Evolutionary conservation across 352 stramenopile genomes (phyloP).

Genomic region (Globisporangium yorkense): DNA sequence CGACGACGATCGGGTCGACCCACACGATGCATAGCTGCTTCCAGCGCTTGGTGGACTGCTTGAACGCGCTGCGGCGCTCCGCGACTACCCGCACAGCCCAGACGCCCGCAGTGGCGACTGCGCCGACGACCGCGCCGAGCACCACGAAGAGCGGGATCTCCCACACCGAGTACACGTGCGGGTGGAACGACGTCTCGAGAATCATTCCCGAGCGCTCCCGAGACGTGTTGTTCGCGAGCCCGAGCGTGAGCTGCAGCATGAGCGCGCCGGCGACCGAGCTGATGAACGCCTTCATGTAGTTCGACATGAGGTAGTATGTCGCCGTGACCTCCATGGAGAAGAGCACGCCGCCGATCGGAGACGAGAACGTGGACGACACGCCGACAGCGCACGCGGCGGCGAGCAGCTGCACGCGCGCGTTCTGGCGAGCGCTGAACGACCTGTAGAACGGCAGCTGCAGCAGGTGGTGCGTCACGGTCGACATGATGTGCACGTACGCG

Average conservation of each 20-base stretch:
- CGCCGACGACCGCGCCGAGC: slow-evolving; percentile 51
- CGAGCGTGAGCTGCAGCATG: slow-evolving; percentile 70
- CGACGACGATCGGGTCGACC: slow-evolving; percentile 59
- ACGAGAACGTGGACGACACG: slow-evolving; percentile 91
- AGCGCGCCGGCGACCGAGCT: slow-evolving; percentile 68
- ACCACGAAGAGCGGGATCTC: slow-evolving; percentile 68
- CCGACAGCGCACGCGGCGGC: slow-evolving; percentile 89
- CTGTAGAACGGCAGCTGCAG: slow-evolving; percentile 74
- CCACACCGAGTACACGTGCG: slow-evolving; percentile 55
- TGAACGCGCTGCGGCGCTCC: slow-evolving; percentile 24
- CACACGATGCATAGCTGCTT: slow-evolving; percentile 54
- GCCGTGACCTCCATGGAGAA: slow-evolving; percentile 93
- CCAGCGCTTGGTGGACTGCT: slow-evolving; percentile 35
- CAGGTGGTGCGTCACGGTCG: slow-evolving; percentile 88
- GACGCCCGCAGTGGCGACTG: slow-evolving; percentile 52
- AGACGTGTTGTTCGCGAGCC: slow-evolving; percentile 48
- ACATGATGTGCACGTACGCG: slow-evolving; percentile 97
- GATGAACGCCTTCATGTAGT: slow-evolving; percentile 89
- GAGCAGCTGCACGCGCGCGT: slow-evolving; percentile 85
- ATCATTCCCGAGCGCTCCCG: slow-evolving; percentile 40
- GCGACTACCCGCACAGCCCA: slow-evolving; percentile 53
- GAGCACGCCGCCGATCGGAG: slow-evolving; percentile 91
- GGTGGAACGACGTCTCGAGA: slow-evolving; percentile 41
- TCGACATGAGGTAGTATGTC: slow-evolving; percentile 87
- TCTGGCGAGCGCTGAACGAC: slow-evolving; percentile 66